Evolutionary conservation across 805 yeast genomes (phyloP).

Genomic region (Sugiyamaella qingdaonensis): DNA sequence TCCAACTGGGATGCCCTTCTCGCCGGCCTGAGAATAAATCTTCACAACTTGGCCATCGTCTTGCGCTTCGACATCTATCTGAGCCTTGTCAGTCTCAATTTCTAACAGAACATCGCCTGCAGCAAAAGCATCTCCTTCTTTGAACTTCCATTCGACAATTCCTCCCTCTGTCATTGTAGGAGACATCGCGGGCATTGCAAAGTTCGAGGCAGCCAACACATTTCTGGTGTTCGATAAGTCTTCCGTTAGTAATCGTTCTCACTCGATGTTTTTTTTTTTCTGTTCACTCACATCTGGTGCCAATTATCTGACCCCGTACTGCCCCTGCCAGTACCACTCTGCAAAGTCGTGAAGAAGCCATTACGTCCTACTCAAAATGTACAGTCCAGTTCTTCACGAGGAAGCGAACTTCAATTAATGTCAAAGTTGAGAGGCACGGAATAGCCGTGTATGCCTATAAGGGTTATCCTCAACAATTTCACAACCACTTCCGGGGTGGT

Average conservation of each 20-base stretch:
- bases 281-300: not conserved
- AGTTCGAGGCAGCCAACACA: conserved; percentile 35
- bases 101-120: conserved; percentile 97
- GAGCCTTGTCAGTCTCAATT: conserved; percentile 96
- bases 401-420: too few relatives aligned
- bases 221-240: not conserved
- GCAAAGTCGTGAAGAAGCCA: conserved; percentile 3
- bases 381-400: too few relatives aligned
- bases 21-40: conserved; percentile 65
- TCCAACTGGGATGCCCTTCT: conserved; percentile 78
- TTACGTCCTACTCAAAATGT: not conserved
- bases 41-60: conserved; percentile 91
- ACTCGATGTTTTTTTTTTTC: not conserved
- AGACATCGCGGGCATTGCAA: conserved; percentile 97
- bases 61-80: conserved; percentile 93
- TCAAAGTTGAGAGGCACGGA: not conserved
- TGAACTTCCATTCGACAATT: conserved; percentile 80
- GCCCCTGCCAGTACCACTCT: not conserved
- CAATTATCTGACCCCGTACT: not conserved
- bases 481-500: not conserved
- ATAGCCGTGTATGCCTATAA: not conserved
- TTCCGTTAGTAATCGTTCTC: not conserved
- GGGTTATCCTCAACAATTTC: conserved; percentile 1
- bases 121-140: conserved; percentile 65
- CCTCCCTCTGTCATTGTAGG: conserved; percentile 99